Base-by-base conservation (phyloP, 2,329 filamentous ascomycete species). In the Nigrospora osmanthi region DNA sequence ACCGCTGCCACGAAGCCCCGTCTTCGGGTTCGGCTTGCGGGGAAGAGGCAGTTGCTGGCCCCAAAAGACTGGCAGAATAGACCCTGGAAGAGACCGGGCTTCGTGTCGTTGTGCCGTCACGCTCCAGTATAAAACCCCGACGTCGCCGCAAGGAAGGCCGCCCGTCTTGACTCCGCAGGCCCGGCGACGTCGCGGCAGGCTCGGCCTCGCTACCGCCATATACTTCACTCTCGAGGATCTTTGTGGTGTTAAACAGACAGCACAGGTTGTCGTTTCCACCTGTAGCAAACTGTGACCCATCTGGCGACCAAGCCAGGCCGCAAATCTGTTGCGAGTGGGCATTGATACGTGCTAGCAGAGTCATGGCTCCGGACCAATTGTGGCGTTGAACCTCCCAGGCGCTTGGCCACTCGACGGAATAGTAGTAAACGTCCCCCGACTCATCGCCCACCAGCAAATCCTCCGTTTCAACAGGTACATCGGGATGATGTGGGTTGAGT, bases 211-310 rank as follows among this genome's bases (percentile, higher is more conserved):
- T 28, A 28, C 23, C 23, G 7, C 23, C 23, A 28, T 28, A 7
- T 28, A 7, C 23, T 7, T 28, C 23, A 10, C 23, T 28, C 12
- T 41, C 52, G 15, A 81, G 58, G 15, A 91, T 68, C 35, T 78
- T 74, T 40, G 76, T 72, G 3, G 78, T 76, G 43, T 90, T 80
- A 61, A 94, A 95, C 2, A 97, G 72, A 54, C 83, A 86, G 58
- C 91, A 94, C 3, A 81, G 65, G 58, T 97, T 96, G 68, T 98
- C 93, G 59, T 98, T 97, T 19, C 87, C 89, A 7, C 93, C 90
- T 5, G 87, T 89, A 13, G 88, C 89, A 60, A 98, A 90, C 33
- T 82, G 74, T 3, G 74, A 73, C 4, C 89, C 89, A 55, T 87
- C 80, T 3, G 72, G 70, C 4, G 89, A 90, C 88, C 90, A 97